Evolutionary conservation across 2,329 filamentous ascomycete genomes (phyloP), one percentile per base, ranked within the genome.

Genomic region (Elsinoe necatrix): DNA sequence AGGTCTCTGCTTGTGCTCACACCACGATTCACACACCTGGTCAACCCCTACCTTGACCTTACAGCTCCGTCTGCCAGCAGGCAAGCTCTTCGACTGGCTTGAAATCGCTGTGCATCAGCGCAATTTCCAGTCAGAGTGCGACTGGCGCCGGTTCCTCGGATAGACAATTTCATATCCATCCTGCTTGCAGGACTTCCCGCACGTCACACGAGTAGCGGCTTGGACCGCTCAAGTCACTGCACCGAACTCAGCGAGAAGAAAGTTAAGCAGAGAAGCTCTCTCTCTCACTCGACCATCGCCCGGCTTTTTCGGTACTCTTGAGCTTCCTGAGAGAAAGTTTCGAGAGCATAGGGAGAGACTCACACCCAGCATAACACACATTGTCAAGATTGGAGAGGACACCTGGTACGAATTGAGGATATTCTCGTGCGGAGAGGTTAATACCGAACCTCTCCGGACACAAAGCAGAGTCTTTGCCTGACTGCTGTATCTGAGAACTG

Each of bases 381-480:
- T 37, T 4, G 9, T 37, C 12, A 37, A 37, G 34, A 37, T 37
- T 11, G 12, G 34, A 37, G 14, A 14, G 4, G 20, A 6, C n/a
- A 16, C 39, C 25, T 34, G 35, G 21, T 11, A 20, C 35, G 25
- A 12, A 20, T 16, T 23, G 18, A 25, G 34, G 41, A 14, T 6
- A 25, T 39, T 35, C 12, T 18, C 41, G 54, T 56, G 54, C 54
- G 54, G 54, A 47, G 54, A 56, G 54, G 54, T 56, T 27, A 47
- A 27, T 4, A 48, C n/a, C 27, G 42, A 39, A 56, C 54, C 54
- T 56, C 54, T 56, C 54, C 54, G 54, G 54, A 56, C 54, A 56
- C 42, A 48, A 31, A 9, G 29, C 54, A 39, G 25, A 48, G 25
- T 45, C 39, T n/a, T 25, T 27, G 16, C 25, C 20, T 27, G 41